A percentile compares a stretch with the other conserved stretches of the same genome.
These are phyloP conservation scores for Fraxinus albicans DNA, from an alignment of 305 asterid species.

Conservation along the genomic window DNA sequence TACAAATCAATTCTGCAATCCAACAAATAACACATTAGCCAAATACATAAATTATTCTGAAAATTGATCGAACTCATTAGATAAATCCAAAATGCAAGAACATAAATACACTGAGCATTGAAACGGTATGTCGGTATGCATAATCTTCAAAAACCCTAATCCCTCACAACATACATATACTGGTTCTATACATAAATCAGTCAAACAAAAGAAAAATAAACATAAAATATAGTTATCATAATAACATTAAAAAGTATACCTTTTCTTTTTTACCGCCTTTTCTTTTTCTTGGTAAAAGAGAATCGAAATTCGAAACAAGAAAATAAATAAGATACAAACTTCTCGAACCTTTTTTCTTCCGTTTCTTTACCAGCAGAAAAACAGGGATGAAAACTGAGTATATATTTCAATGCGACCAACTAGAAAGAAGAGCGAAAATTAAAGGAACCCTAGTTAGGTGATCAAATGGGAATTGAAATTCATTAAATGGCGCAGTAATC, in stretches of 20 bases:
- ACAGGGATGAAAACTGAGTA: constrained; percentile 1
- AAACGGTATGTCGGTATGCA: neutral
- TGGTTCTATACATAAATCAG: neutral
- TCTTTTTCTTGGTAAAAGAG: neutral
- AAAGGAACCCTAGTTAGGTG: neutral
- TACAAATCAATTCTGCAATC: constrained; percentile 11
- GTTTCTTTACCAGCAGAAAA: neutral
- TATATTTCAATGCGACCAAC: constrained; percentile 9
- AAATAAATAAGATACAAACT: constrained; percentile 14
- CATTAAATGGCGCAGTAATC: constrained; percentile 11
- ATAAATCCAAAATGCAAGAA: neutral
- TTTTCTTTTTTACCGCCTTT: neutral
- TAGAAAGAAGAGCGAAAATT: neutral
- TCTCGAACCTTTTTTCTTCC: neutral
- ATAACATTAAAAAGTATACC: neutral
- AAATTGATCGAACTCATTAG: neutral
- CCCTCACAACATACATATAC: neutral
- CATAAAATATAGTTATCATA: neutral
- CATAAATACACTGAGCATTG: neutral
- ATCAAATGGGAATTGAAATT: neutral
- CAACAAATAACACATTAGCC: neutral
- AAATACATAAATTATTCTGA: neutral
- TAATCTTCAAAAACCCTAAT: constrained; percentile 23
- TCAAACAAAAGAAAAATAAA: neutral
- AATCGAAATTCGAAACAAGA: neutral